Evolutionary conservation across 306 rosid species (phyloP), one percentile per base, ranked within the genome.

Genomic region (Prosopis cineraria): DNA sequence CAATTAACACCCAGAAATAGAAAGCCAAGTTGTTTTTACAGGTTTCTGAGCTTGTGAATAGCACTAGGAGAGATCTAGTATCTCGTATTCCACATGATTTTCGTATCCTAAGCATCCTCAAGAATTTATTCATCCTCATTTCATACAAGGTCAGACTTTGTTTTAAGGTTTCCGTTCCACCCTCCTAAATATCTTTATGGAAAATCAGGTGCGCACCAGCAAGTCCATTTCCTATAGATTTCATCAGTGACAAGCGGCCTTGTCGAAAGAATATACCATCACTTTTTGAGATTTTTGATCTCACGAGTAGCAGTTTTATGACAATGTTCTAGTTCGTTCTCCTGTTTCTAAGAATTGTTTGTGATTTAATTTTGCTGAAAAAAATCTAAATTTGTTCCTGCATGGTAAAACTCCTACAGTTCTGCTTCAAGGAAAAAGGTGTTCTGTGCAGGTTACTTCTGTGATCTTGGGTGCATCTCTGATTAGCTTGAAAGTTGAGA

Each of bases 401-500:
- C 60, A 7, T 43, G 70, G 16, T 76, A 72, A 30, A 50, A 39
- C 50, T 86, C 53, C 19, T 62, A 22, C 3, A 10, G 66, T 41
- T 30, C 63, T 76, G 36, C 55, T 73, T 81, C 62, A 77, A 10
- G n/a, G 45, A 67, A 52, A 14, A 25, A 74, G 44, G 31, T 76
- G 48, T 70, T 36, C 58, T 43, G 59, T 78, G 64, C 33, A 73
- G 70, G 48, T 59, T 80, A 48, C 60, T 73, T 47, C 4, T 70
- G 29, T 29, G 29, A 17, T 58, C 78, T 77, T 43, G 37, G 79
- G 67, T 17, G 64, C 82, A 45, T 45, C 71, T 68, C 33, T 36
- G 70, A 70, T 48, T 75, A 59, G 74, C 71, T 72, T 79, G 77
- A 76, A 29, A 72, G 67, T 62, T 65, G 80, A 37, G 70, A 74